Evolutionary conservation across 208 protist genomes (phyloP).

Genomic region (Trypanosomatidae sp.): DNA sequence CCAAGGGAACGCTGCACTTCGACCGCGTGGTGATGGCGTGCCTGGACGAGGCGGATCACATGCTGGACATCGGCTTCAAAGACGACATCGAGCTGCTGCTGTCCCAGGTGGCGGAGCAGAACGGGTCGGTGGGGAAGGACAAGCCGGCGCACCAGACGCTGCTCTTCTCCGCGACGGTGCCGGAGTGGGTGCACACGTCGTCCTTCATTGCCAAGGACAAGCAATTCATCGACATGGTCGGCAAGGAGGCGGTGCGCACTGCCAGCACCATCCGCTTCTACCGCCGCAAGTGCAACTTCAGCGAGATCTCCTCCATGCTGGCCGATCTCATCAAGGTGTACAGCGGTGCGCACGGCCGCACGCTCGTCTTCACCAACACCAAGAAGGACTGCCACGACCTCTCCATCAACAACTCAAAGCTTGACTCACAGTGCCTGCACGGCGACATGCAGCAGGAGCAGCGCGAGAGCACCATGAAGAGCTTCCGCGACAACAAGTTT

Average conservation of each 20-base stretch:
- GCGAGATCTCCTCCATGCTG: slow-evolving; percentile 89
- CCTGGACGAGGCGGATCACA: slow-evolving; percentile 99
- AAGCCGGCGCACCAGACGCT: slow-evolving; percentile 95
- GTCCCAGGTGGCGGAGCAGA: slow-evolving; percentile 85
- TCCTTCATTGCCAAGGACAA: slow-evolving; percentile 83
- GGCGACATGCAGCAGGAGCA: slow-evolving; percentile 95
- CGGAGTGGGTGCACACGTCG: slow-evolving; percentile 89
- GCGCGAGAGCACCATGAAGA: slow-evolving; percentile 93
- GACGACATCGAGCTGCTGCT: slow-evolving; percentile 96
- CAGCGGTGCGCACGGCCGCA: slow-evolving; percentile 80
- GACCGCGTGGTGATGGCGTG: slow-evolving; percentile 92
- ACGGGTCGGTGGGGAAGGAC: no score
- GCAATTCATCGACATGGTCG: slow-evolving; percentile 95
- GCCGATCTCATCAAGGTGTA: slow-evolving; percentile 92
- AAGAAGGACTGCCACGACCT: slow-evolving; percentile 93
- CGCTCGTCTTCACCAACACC: slow-evolving; percentile 94
- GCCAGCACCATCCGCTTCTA: slow-evolving; percentile 88
- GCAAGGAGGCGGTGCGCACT: slow-evolving; percentile 94
- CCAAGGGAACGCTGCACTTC: no score
- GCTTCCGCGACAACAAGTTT: slow-evolving; percentile 93
- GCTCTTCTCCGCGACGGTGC: slow-evolving; percentile 94
- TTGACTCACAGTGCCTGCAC: slow-evolving; percentile 95
- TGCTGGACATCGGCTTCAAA: slow-evolving; percentile 98
- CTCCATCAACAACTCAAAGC: slow-evolving; percentile 89
- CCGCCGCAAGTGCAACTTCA: slow-evolving; percentile 90